Percentiles rank a stretch among this genome's conserved stretches.
phyloP scores from a whole-genome alignment of 805 yeast genomes.

The Candida taoyuanica region DNA sequence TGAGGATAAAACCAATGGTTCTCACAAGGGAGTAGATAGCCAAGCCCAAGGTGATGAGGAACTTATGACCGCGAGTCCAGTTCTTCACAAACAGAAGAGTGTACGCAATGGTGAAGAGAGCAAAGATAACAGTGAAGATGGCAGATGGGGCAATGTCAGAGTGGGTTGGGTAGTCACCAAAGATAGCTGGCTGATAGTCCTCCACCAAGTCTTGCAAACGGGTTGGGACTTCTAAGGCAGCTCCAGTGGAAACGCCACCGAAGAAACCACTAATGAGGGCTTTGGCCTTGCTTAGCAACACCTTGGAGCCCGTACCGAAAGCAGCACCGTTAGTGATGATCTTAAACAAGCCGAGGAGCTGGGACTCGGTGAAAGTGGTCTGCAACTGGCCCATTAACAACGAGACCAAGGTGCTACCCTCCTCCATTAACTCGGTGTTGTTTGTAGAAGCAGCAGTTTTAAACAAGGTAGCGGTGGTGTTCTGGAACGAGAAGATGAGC shows the following conservation, averaged over 20 bases:
- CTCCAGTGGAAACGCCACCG: slow-evolving; percentile 10
- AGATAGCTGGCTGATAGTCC: slow-evolving; percentile 43
- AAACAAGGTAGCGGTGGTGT: slow-evolving; percentile 21
- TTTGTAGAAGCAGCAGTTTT: slow-evolving; percentile 13
- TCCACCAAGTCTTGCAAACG: slow-evolving; percentile 18
- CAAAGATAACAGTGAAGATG: slow-evolving; percentile 51
- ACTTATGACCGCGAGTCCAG: slow-evolving; percentile 51
- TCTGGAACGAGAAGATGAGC: slow-evolving; percentile 19
- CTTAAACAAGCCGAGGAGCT: slow-evolving; percentile 23
- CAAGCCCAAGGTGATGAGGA: slow-evolving; percentile 49
- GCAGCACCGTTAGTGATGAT: slow-evolving; percentile 25
- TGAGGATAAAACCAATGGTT: slow-evolving; percentile 53
- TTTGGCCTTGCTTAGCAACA: slow-evolving; percentile 17
- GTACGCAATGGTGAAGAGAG: slow-evolving; percentile 43
- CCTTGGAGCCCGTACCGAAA: slow-evolving; percentile 26
- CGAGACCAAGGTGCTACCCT: slow-evolving; percentile 17
- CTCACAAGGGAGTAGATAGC: slow-evolving; percentile 50
- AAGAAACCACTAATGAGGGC: slow-evolving; percentile 19
- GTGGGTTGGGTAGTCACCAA: slow-evolving; percentile 56
- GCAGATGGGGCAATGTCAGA: slow-evolving; percentile 58
- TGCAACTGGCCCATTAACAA: slow-evolving; percentile 17
- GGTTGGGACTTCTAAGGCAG: slow-evolving; percentile 12
- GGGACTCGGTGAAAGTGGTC: slow-evolving; percentile 20
- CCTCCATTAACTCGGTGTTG: slow-evolving; percentile 5
- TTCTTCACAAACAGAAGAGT: slow-evolving; percentile 43